Conservation (phyloP, 345 rosid species). For the Streptanthus diversifolius region DNA sequence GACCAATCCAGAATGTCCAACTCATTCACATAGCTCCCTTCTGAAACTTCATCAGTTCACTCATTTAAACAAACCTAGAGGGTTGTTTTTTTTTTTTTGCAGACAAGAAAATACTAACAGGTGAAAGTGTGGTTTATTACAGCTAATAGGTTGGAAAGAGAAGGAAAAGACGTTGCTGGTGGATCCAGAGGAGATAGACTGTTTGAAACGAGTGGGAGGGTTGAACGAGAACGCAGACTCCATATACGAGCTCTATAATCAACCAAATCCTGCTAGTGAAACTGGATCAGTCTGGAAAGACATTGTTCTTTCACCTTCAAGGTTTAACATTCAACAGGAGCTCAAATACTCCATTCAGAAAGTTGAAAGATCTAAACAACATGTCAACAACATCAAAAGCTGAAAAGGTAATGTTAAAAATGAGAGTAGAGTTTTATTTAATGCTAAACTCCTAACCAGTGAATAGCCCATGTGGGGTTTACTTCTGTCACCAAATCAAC, state of each 20-base stretch:
- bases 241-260: conserved; percentile 61
- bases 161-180: conserved; percentile 77
- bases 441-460: no score
- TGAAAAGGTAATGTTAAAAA: not conserved
- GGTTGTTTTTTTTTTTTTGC: not conserved
- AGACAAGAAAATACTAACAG: conserved; percentile 27
- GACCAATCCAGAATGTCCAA: not conserved
- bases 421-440: no score
- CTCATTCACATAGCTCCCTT: not conserved
- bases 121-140: conserved; percentile 24
- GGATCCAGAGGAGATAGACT: conserved; percentile 79
- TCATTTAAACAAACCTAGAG: not conserved
- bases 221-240: conserved; percentile 82
- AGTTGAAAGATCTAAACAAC: conserved; percentile 47
- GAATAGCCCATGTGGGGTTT: not conserved
- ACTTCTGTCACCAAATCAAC: not conserved
- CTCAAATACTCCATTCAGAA: conserved; percentile 61
- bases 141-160: conserved; percentile 98
- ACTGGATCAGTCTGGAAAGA: conserved; percentile 94
- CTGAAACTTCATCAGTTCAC: not conserved
- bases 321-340: conserved; percentile 72
- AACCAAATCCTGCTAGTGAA: conserved; percentile 64
- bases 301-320: conserved; percentile 84
- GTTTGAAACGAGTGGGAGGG: conserved; percentile 55
- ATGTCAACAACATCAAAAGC: conserved; percentile 3